Conservation (phyloP, 305 asterid species). For the Ajuga reptans region DNA sequence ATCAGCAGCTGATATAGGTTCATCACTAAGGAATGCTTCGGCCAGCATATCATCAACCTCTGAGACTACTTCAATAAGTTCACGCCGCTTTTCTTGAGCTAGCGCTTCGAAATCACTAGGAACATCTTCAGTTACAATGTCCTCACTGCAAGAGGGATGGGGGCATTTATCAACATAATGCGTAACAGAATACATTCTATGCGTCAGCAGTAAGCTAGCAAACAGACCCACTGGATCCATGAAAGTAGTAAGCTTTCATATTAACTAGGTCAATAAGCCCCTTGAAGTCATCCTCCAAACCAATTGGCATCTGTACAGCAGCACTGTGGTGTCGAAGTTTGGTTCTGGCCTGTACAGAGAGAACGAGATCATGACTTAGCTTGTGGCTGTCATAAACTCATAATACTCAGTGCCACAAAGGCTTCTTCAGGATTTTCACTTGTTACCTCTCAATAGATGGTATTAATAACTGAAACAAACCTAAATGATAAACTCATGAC, state of each 20-base stretch:
- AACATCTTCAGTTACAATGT: constrained; percentile 62
- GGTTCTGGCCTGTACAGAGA: constrained; percentile 59
- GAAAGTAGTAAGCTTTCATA: constrained; percentile 74
- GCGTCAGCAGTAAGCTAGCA: constrained; percentile 24
- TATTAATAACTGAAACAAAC: constrained; percentile 8
- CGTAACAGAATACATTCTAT: neutral
- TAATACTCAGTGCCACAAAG: neutral
- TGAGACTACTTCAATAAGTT: constrained; percentile 74
- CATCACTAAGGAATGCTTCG: constrained; percentile 78
- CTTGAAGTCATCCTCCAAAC: constrained; percentile 93
- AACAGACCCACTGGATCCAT: constrained; percentile 87
- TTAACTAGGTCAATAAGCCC: constrained; percentile 89
- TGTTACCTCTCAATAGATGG: constrained; percentile 1
- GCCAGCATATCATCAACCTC: constrained; percentile 96
- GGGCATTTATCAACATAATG: neutral
- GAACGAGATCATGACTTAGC: constrained; percentile 20
- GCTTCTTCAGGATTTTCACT: neutral
- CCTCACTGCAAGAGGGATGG: constrained; percentile 50
- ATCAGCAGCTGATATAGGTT: constrained; percentile 67
- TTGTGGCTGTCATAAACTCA: constrained; percentile 18
- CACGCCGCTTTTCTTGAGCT: constrained; percentile 76
- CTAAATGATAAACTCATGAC: constrained; percentile 5
- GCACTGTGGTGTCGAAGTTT: constrained; percentile 98
- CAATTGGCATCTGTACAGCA: constrained; percentile 95
- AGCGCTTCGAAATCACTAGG: constrained; percentile 61